Base-by-base conservation (phyloP, 192 early-diverging fungal species). In the Backusella parvicylindrica region DNA sequence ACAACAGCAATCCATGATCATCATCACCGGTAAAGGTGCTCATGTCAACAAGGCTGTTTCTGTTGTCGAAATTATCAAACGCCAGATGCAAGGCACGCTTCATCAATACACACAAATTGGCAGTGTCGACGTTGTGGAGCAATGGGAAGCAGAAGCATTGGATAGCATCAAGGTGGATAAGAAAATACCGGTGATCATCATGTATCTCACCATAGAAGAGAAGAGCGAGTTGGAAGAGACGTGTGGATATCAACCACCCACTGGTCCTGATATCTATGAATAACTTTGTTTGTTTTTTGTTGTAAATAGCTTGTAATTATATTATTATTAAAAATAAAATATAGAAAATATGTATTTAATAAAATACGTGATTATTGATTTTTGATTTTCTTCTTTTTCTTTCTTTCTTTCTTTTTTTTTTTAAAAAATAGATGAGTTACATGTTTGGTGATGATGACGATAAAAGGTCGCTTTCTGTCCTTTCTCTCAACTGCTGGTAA, bases 11-110 rank as follows among this genome's bases (percentile, higher is more conserved):
- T n/a, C 32, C 26, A 69, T 82, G 6, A 74, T 78, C 1, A 28
- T 79, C 5, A 37, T 76, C 7, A 28, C 21, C 2, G 77, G 81
- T 4, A 78, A 87, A 67, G 91, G 91, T 0, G 75, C 77, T 30
- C 69, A 84, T 31, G 81, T 92, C 47, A 89, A 87, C 38, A 92
- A 91, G 31, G 84, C 91, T 23, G 86, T 92, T 1, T 84, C 91
- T 0, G 86, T 92, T 16, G 85, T 84, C 7, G 91, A 92, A 70
- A 92, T 92, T 37, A 81, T 89, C 23, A 92, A 92, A 53, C 81
- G 91, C 53, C 65, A 81, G 1, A 74, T 90, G 78, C 83, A 83
- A 31, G 84, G 85, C 7, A 68, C 75, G 1, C 64, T 88, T 11
- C 84, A 88, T 70, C 87, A 88, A 41, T 88, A 86, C 32, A 88